Evolutionary conservation across 2,329 filamentous ascomycete genomes (phyloP).

Genomic region (Neonectria magnoliae): DNA sequence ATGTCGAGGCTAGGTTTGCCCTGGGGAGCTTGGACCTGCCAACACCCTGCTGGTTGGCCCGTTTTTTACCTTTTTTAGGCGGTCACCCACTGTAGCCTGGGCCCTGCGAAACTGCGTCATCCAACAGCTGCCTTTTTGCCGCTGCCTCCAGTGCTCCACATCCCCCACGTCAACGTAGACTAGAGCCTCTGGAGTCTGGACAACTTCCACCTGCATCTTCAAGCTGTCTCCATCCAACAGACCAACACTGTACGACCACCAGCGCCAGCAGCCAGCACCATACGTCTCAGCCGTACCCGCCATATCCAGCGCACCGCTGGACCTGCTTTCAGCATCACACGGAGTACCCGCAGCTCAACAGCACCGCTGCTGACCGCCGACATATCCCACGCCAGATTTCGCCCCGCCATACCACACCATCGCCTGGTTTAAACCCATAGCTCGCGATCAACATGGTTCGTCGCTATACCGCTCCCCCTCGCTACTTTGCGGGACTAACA

Average conservation of each 20-base stretch:
- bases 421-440: constrained; percentile 6
- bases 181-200: constrained; percentile 20
- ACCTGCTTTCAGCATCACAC: background rate
- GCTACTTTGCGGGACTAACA: constrained; percentile 6
- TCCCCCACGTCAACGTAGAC: constrained; percentile 32
- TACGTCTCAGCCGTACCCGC: background rate
- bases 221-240: constrained; percentile 23
- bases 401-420: constrained; percentile 21
- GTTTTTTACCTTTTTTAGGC: constrained; percentile 13
- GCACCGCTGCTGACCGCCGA: constrained; percentile 31
- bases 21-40: constrained; percentile 28
- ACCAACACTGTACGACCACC: constrained; percentile 8
- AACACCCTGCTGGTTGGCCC: constrained; percentile 24
- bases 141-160: constrained; percentile 22
- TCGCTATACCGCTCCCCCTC: background rate
- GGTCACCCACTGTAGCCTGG: constrained; percentile 17
- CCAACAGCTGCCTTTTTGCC: constrained; percentile 45
- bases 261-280: background rate
- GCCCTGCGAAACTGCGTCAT: constrained; percentile 46
- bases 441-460: constrained; percentile 36
- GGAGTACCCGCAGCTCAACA: background rate
- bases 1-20: constrained; percentile 24
- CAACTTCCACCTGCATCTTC: constrained; percentile 26
- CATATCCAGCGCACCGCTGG: background rate
- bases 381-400: constrained; percentile 8